phyloP scores from a whole-genome alignment of 371 early-diverging fungal species.

The Dentiscutata heterogama region DNA sequence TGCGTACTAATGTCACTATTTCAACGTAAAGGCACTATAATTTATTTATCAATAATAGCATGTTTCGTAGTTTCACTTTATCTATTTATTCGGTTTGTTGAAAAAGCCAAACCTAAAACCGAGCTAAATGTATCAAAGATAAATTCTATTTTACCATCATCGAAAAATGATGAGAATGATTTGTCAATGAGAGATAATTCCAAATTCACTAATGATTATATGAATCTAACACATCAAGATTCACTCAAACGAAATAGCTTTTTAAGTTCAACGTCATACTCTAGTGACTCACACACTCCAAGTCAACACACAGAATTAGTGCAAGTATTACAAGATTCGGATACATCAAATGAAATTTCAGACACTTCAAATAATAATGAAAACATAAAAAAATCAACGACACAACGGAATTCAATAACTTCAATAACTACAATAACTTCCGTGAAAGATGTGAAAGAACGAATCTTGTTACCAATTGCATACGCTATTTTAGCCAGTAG shows the following conservation, averaged over 20 bases:
- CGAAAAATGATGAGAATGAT: neutral
- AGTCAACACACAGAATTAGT: too few relatives aligned
- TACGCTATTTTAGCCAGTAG: constrained; percentile 78
- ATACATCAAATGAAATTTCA: too few relatives aligned
- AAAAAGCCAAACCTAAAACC: constrained; percentile 61
- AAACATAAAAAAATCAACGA: neutral
- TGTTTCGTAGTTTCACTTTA: constrained; percentile 63
- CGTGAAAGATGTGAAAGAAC: constrained; percentile 49
- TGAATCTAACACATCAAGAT: neutral
- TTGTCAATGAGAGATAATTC: neutral
- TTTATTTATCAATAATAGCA: constrained; percentile 74
- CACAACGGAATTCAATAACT: neutral
- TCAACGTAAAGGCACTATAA: constrained; percentile 69
- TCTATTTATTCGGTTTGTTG: constrained; percentile 67
- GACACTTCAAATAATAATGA: neutral
- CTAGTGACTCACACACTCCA: neutral
- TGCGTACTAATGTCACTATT: constrained; percentile 83
- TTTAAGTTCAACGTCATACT: too few relatives aligned
- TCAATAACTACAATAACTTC: constrained; percentile 54
- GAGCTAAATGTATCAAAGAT: neutral
- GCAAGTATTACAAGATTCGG: too few relatives aligned
- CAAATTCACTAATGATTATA: neutral
- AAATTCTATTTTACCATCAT: neutral
- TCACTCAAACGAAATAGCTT: neutral
- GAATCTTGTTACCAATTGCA: constrained; percentile 63